Conservation (phyloP, 495 filamentous ascomycete genomes). For the Aspergillus hancockii region DNA sequence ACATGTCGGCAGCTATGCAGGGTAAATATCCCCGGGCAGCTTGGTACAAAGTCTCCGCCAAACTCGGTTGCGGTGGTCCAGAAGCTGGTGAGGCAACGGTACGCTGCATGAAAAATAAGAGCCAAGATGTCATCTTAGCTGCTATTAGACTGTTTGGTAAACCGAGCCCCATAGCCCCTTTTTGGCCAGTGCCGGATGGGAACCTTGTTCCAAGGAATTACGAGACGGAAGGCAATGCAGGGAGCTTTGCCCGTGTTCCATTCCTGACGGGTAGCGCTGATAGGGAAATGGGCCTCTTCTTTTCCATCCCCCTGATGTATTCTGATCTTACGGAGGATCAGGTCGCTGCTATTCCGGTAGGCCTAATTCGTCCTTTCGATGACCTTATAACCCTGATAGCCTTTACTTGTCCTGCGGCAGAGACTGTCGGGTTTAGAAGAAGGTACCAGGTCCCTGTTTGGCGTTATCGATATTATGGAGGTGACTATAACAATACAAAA, state of each 20-base stretch:
- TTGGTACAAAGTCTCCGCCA: conserved; percentile 41
- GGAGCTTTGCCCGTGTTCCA: conserved; percentile 14
- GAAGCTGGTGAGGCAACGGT: conserved; percentile 30
- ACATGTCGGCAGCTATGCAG: neutral
- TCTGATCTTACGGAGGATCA: conserved; percentile 12
- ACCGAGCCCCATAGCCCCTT: neutral
- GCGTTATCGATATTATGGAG: conserved; percentile 48
- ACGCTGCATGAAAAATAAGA: conserved; percentile 44
- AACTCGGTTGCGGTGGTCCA: conserved; percentile 37
- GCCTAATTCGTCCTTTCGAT: conserved; percentile 6
- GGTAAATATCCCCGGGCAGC: neutral
- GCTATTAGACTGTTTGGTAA: conserved; percentile 18
- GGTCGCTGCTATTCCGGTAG: conserved; percentile 4
- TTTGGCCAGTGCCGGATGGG: conserved; percentile 15
- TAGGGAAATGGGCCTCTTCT: conserved; percentile 16
- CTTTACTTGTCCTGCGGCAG: conserved; percentile 15
- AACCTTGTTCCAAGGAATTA: conserved; percentile 7
- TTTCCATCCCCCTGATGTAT: conserved; percentile 9
- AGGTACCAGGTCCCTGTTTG: conserved; percentile 32
- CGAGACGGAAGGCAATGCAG: neutral
- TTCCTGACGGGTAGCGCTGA: conserved; percentile 16
- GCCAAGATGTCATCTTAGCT: conserved; percentile 30
- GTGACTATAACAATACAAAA: conserved; percentile 39
- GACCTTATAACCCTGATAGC: conserved; percentile 4
- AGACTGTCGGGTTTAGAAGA: conserved; percentile 6